Base-by-base conservation (phyloP, 2,329 filamentous ascomycete genomes). In the Aotearoamyces nothofagi region DNA sequence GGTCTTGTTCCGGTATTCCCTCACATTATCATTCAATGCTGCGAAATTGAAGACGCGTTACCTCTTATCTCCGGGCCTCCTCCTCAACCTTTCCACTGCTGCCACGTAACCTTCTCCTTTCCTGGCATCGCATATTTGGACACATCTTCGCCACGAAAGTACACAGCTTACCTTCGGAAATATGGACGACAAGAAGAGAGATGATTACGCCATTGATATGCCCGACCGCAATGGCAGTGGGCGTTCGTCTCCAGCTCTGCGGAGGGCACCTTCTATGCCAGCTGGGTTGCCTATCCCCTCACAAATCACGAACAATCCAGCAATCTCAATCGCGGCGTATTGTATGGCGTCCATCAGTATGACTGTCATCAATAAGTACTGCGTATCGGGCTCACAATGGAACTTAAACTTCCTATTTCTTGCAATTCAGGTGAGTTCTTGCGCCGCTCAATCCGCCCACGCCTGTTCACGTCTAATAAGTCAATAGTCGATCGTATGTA, bases 361-460 rank as follows among this genome's bases (percentile, higher is more conserved):
- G 90, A 98, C 90, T 5, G 81, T 94, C n/a, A 90, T 92, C 54
- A 98, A 98, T 62, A 98, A 98, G 66, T 98, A 92, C 54, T 86
- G 94, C 38, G 72, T 98, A 26, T 94, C 83, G 5, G 90, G 90
- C 35, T 66, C 69, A 29, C 70, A 78, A 41, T 98, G 92, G 70
- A 98, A 98, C 58, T 60, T 98, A 46, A 93, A 92, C 58, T 93
- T 96, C 57, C 82, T 98, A 58, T 78, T 94, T 45, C 70, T 98
- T 35, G 78, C 73, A 36, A 68, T 96, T 36, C 90, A 96, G 75
- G 87, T 94, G 70, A 47, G 70, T 49, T n/a, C 13, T 29, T 15
- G 12, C n/a, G n/a, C n/a, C n/a, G n/a, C n/a, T n/a, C n/a, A n/a
- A n/a, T 14, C 6, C 17, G 4, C 11, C 25, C 14, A 14, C 19